Evolutionary conservation across 2,329 filamentous ascomycete genomes (phyloP), one percentile per base, ranked within the genome.

Genomic region (Fusarium torreyae): DNA sequence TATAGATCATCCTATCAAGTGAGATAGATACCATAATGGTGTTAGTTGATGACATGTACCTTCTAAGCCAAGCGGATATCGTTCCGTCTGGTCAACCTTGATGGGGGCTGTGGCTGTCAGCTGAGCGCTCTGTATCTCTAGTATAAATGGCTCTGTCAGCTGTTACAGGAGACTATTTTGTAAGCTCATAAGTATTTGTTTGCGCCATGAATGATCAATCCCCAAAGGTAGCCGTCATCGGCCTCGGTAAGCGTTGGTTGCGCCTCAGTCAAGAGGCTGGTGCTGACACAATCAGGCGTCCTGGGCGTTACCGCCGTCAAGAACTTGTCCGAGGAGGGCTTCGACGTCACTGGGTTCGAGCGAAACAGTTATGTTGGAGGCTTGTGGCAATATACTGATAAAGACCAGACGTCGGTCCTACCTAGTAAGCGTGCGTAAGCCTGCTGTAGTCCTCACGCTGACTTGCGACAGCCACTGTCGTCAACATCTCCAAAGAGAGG

Each of bases 321-420:
- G 66, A 81, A 81, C 26, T 57, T 84, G 24, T 61, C 75, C 1
- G 81, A 84, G 46, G 81, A 82, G 68, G 82, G 82, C 3, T 84
- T 83, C 50, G 67, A 82, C 5, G 82, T 78, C 3, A 78, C 78
- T 4, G 82, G 78, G 1, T 84, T 84, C 42, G 83, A 84, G n/a
- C 74, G 77, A 17, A 80, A 77, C 40, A 58, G 73, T 39, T 79
- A 77, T 45, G 71, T 83, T 11, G 82, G 82, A 15, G 82, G 83
- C 0, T 65, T 85, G 1, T 85, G 82, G 82, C 76, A 80, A 43
- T 83, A 78, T 55, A 82, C 77, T 13, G 75, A 77, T 3, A 72
- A 80, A n/a, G 70, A 79, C 62, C 76, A 77, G 63, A 82, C 79
- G 33, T 78, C 78, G 11, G 79, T 81, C 28, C 78, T 82, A 6